These are phyloP conservation scores for Thalassiosira livingstoniorum DNA, from an alignment of 352 stramenopile species.

Conservation along the genomic window DNA sequence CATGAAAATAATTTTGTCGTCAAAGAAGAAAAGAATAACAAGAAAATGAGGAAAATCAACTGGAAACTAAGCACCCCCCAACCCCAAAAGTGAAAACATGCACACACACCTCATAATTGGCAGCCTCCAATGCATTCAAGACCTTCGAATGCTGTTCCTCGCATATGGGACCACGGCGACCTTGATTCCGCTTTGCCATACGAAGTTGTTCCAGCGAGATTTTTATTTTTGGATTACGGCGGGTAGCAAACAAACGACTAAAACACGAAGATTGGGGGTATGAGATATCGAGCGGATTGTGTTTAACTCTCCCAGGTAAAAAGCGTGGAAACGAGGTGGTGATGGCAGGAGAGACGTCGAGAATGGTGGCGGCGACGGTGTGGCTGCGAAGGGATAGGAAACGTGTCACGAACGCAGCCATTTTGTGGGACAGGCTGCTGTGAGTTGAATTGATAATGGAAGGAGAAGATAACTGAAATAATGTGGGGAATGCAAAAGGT, in stretches of 20 bases:
- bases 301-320: background rate
- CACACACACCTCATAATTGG: slow-evolving; percentile 59
- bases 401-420: too few relatives aligned
- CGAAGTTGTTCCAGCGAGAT: slow-evolving; percentile 60
- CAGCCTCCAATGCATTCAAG: slow-evolving; percentile 63
- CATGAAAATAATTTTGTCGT: background rate
- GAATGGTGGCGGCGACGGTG: background rate
- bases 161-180: slow-evolving; percentile 48
- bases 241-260: background rate
- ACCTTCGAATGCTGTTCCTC: slow-evolving; percentile 59
- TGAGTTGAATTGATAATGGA: too few relatives aligned
- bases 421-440: too few relatives aligned
- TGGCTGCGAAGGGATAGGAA: slow-evolving; percentile 4
- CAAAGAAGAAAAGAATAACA: background rate
- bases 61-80: background rate
- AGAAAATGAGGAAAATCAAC: slow-evolving; percentile 1
- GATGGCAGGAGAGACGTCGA: background rate
- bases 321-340: background rate
- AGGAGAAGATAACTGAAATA: too few relatives aligned
- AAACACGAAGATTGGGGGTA: background rate
- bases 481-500: too few relatives aligned
- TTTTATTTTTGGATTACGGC: slow-evolving; percentile 55
- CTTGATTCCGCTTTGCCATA: slow-evolving; percentile 46
- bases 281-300: background rate
- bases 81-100: background rate